phyloP scores from a whole-genome alignment of 768 basidiomycete species.

The Roridomyces roridus region DNA sequence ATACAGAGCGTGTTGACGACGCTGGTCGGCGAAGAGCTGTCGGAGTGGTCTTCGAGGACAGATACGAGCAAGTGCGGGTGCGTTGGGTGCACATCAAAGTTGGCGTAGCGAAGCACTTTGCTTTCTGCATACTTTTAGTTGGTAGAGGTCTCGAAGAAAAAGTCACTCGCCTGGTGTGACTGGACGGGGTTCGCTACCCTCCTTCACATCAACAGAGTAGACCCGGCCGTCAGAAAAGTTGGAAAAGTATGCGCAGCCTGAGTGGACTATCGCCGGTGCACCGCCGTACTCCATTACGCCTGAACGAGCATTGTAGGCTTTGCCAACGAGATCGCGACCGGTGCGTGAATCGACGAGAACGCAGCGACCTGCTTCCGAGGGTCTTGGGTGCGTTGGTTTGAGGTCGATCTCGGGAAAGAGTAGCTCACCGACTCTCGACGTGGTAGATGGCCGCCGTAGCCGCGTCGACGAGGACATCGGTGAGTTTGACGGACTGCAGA shows the following conservation, averaged over 20 bases:
- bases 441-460: constrained; percentile 48
- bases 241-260: constrained; percentile 63
- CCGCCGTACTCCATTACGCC: constrained; percentile 80
- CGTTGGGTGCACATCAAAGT: constrained; percentile 57
- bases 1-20: constrained; percentile 55
- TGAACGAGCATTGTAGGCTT: constrained; percentile 60
- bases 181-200: constrained; percentile 44
- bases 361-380: constrained; percentile 42
- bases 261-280: constrained; percentile 58
- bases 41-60: constrained; percentile 66
- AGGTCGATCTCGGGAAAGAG: too few relatives aligned
- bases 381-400: constrained; percentile 30
- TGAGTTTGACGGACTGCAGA: constrained; percentile 26
- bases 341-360: constrained; percentile 49
- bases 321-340: constrained; percentile 52
- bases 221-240: constrained; percentile 58
- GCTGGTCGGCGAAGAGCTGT: constrained; percentile 45
- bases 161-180: constrained; percentile 58
- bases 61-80: constrained; percentile 53
- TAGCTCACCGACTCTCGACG: constrained; percentile 38
- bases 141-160: neutral
- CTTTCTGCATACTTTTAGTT: constrained; percentile 34
- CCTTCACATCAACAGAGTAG: constrained; percentile 44
- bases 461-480: constrained; percentile 50
- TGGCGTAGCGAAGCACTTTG: constrained; percentile 54